phyloP scores from a whole-genome alignment of 2,329 filamentous ascomycete genomes.

The Talaromyces sp. region DNA sequence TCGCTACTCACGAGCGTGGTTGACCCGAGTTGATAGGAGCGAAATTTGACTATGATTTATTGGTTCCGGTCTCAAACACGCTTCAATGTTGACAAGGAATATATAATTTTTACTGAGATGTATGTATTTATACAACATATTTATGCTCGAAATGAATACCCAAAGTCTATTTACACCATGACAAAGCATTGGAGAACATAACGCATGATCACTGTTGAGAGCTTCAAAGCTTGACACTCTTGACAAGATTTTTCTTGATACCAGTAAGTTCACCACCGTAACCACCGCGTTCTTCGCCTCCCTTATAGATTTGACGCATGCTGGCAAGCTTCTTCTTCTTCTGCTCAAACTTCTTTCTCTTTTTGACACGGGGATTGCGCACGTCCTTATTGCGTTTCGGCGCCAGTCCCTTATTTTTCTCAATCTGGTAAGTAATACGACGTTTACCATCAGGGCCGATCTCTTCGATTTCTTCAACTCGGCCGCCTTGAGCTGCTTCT shows the following conservation, averaged over 20 bases:
- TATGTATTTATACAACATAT: not conserved
- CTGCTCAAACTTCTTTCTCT: conserved; percentile 90
- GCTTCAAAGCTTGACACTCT: conserved; percentile 79
- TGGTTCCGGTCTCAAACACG: too few relatives aligned
- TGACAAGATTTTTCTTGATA: conserved; percentile 90
- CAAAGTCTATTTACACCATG: not conserved
- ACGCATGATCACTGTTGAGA: not conserved
- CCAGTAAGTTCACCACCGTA: conserved; percentile 91
- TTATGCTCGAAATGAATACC: not conserved
- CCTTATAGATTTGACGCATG: conserved; percentile 80
- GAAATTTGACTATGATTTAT: not conserved
- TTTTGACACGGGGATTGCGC: conserved; percentile 94
- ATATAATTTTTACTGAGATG: not conserved
- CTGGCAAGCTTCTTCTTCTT: conserved; percentile 96
- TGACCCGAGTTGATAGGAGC: not conserved
- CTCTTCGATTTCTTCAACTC: conserved; percentile 61
- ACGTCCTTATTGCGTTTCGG: conserved; percentile 90
- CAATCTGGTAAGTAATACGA: conserved; percentile 86
- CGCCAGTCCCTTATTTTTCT: conserved; percentile 95
- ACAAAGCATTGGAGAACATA: not conserved
- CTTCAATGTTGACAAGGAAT: too few relatives aligned
- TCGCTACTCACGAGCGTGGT: not conserved
- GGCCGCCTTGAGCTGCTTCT: conserved; percentile 53
- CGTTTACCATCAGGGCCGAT: conserved; percentile 81
- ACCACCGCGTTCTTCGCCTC: conserved; percentile 74